phyloP scores from a whole-genome alignment of 306 rosid genomes.

The Vigna trinervia region DNA sequence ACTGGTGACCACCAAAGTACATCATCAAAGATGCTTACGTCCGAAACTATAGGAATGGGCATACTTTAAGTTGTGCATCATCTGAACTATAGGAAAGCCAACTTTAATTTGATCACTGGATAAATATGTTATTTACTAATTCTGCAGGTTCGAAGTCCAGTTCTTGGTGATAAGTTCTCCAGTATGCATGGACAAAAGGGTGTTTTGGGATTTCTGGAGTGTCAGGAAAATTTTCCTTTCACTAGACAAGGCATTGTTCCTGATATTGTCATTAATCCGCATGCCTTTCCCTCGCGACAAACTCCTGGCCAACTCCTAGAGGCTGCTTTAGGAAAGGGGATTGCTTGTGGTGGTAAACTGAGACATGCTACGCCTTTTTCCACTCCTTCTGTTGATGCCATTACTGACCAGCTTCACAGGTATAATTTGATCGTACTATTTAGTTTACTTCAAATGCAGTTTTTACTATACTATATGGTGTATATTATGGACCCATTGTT shows the following conservation, averaged over 20 bases:
- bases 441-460: slow-evolving; percentile 18
- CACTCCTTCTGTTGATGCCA: slow-evolving; percentile 78
- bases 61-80: slow-evolving; percentile 3
- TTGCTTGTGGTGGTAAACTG: slow-evolving; percentile 72
- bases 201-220: slow-evolving; percentile 90
- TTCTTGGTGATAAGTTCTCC: slow-evolving; percentile 96
- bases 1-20: slow-evolving; percentile 3
- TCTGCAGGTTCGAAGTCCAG: slow-evolving; percentile 87
- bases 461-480: slow-evolving; percentile 15
- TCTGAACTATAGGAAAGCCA: slow-evolving; percentile 15
- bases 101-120: slow-evolving; percentile 9
- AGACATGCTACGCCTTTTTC: slow-evolving; percentile 91
- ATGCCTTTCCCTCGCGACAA: slow-evolving; percentile 97
- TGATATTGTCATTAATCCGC: slow-evolving; percentile 94
- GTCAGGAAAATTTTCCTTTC: slow-evolving; percentile 93
- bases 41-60: not conserved
- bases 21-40: slow-evolving; percentile 2
- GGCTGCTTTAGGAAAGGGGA: slow-evolving; percentile 96
- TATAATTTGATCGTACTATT: slow-evolving; percentile 32
- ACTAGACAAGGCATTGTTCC: slow-evolving; percentile 95
- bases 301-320: slow-evolving; percentile 98
- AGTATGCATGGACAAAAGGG: slow-evolving; percentile 99
- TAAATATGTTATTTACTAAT: slow-evolving; percentile 29
- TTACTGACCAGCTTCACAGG: slow-evolving; percentile 95
- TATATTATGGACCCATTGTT: slow-evolving; percentile 22